Conservation (phyloP, 2,329 filamentous ascomycete genomes). For the Arthrobotrys pseudoclavata region DNA sequence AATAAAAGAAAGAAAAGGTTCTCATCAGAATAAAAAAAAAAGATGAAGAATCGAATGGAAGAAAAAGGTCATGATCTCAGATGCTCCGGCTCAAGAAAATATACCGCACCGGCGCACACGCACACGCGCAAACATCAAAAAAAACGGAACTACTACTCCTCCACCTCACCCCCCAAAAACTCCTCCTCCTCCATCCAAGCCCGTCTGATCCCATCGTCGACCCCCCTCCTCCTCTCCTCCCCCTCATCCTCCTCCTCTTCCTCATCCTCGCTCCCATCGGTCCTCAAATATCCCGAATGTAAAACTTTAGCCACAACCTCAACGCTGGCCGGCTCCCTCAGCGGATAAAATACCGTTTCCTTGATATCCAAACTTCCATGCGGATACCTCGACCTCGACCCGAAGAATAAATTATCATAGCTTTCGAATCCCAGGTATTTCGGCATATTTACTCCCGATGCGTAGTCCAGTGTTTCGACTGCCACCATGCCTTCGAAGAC, state of each 20-base stretch:
- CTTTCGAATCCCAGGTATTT: constrained; percentile 58
- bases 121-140: not conserved
- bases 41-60: not conserved
- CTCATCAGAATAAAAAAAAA: constrained; percentile 1
- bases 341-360: constrained; percentile 56
- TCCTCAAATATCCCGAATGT: constrained; percentile 48
- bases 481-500: constrained; percentile 59
- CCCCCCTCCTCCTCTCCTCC: constrained; percentile 43
- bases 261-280: constrained; percentile 51
- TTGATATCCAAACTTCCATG: constrained; percentile 57
- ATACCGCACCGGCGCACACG: constrained; percentile 11
- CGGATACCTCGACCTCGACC: constrained; percentile 47
- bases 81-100: constrained; percentile 10
- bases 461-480: constrained; percentile 50
- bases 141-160: constrained; percentile 37
- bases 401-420: constrained; percentile 57
- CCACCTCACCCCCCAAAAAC: constrained; percentile 39
- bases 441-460: constrained; percentile 46
- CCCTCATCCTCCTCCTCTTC: constrained; percentile 43
- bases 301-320: constrained; percentile 55
- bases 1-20: constrained; percentile 1
- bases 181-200: constrained; percentile 59
- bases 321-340: constrained; percentile 51
- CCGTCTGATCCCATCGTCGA: constrained; percentile 51
- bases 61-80: not conserved